Evolutionary conservation across 139 green algal genomes (phyloP).

Genomic region (Haematococcus sp.): DNA sequence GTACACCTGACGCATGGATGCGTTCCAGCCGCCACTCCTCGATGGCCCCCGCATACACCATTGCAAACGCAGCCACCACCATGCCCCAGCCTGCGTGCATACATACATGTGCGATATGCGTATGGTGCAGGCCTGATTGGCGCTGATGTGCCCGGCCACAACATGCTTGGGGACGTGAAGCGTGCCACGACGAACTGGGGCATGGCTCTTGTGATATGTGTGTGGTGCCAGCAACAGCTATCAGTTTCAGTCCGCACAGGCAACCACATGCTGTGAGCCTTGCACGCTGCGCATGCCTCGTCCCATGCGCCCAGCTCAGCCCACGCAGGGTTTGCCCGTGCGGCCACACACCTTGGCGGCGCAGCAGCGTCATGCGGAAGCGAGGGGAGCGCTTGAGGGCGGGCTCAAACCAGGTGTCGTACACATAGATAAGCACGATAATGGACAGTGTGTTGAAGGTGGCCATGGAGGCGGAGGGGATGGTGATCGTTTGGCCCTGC

Average conservation of each 20-base stretch:
- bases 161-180: too few species aligned
- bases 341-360: constrained; percentile 33
- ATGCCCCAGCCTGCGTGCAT: constrained; percentile 68
- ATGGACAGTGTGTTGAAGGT: constrained; percentile 87
- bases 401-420: constrained; percentile 76
- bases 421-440: constrained; percentile 78
- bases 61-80: constrained; percentile 70
- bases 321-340: too few species aligned
- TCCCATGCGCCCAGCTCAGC: too few species aligned
- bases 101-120: too few species aligned
- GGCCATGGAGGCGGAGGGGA: constrained; percentile 82
- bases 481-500: constrained; percentile 14
- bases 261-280: too few species aligned
- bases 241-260: too few species aligned
- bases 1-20: background rate
- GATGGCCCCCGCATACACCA: constrained; percentile 68
- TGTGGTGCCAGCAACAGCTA: too few species aligned
- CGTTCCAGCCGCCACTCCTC: constrained; percentile 61
- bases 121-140: too few species aligned
- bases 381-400: constrained; percentile 37
- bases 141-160: too few species aligned
- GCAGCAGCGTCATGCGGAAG: constrained; percentile 70
- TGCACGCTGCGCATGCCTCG: too few species aligned
- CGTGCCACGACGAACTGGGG: too few species aligned
- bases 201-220: too few species aligned